phyloP scores from a whole-genome alignment of 192 early-diverging fungal genomes.

The Jimgerdemannia flammicorona region DNA sequence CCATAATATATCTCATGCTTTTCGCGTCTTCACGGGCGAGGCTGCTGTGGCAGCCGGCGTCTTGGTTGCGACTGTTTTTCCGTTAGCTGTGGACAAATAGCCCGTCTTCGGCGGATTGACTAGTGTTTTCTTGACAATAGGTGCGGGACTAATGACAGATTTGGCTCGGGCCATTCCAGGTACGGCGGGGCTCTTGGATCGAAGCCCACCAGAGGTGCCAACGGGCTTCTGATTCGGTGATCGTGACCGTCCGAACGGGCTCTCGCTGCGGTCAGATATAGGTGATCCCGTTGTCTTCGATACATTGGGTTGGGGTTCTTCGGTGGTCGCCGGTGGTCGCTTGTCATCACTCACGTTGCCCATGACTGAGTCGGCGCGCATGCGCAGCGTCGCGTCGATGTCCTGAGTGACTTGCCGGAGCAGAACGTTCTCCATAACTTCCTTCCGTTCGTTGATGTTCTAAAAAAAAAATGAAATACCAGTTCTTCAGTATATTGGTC shows the following conservation, averaged over 20 bases:
- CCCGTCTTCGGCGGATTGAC: too few relatives aligned
- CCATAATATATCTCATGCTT: background rate
- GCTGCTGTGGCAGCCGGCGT: background rate
- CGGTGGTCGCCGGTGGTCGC: background rate
- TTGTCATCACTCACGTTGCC: background rate
- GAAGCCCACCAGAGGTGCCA: background rate
- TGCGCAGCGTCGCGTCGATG: slow-evolving; percentile 7
- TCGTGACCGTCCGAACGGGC: background rate
- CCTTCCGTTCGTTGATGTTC: slow-evolving; percentile 25
- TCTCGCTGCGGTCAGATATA: background rate
- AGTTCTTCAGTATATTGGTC: background rate
- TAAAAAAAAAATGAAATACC: slow-evolving; percentile 1
- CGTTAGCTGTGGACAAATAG: background rate
- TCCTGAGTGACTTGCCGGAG: slow-evolving; percentile 24
- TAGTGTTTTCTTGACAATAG: background rate
- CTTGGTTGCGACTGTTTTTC: background rate
- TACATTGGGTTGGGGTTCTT: background rate
- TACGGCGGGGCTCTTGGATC: background rate
- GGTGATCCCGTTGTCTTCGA: background rate
- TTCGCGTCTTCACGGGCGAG: background rate
- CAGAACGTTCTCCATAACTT: slow-evolving; percentile 28
- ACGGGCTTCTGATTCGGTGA: background rate
- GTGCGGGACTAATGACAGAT: background rate
- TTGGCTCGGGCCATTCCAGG: background rate
- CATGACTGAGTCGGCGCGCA: background rate